Percentiles rank a stretch among this genome's conserved stretches.
Evolutionary conservation across 176 grass and related monocot species (phyloP).

Genomic region (Thinopyrum elongatum): DNA sequence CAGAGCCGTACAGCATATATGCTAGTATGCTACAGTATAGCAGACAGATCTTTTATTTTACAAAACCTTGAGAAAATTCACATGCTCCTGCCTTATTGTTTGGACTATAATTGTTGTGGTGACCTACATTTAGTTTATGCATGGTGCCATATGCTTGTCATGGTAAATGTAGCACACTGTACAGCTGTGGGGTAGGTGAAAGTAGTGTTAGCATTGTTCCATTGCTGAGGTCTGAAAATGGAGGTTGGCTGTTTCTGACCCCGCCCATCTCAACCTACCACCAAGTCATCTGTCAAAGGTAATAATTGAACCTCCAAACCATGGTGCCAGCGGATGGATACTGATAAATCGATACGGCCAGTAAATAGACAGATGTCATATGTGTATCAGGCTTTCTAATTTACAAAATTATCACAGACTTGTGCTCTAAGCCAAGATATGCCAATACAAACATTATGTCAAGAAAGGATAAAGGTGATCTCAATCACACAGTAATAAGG

Average conservation of each 20-base stretch:
- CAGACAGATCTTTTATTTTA: neutral
- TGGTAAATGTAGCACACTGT: conserved; percentile 7
- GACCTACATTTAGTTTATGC: conserved; percentile 1
- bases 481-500: conserved; percentile 13
- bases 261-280: conserved; percentile 10
- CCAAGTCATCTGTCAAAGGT: conserved; percentile 1
- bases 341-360: neutral
- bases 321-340: neutral
- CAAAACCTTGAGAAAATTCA: conserved; percentile 4
- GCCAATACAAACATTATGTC: conserved; percentile 10
- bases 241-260: conserved; percentile 21
- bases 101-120: neutral
- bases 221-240: conserved; percentile 13
- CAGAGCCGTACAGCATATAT: neutral
- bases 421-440: conserved; percentile 34
- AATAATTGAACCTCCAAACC: conserved; percentile 22
- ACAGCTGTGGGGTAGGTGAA: conserved; percentile 20
- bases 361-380: neutral
- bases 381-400: conserved; percentile 11
- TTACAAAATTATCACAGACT: conserved; percentile 21
- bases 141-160: conserved; percentile 10
- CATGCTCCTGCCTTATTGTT: neutral
- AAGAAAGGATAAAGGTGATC: conserved; percentile 8
- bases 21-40: neutral
- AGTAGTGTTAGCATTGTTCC: neutral